Evolutionary conservation across 2,329 filamentous ascomycete species (phyloP), one percentile per base, ranked within the genome.

Genomic region (Bertia moriformis): DNA sequence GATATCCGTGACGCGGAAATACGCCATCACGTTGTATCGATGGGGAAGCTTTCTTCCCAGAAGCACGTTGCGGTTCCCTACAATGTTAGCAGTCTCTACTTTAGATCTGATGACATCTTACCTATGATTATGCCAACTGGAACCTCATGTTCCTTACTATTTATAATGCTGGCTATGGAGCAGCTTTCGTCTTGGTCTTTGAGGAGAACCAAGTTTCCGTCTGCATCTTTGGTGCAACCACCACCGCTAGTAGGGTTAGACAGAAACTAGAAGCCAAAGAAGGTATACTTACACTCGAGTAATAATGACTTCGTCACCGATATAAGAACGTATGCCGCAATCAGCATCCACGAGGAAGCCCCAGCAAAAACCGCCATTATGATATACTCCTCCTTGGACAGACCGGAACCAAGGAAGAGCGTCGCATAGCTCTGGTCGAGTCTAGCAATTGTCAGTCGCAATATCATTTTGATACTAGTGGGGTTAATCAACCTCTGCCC

Each of bases 1-100:
- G 3, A 74, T 58, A 32, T 69, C 51, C 0, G 67, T 68, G 1
- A 69, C 57, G 40, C 68, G 69, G 50, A 72, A 76, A 49, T 61
- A 68, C 15, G 57, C 67, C 42, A 75, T 56, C 1, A 74, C 65
- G 41, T 62, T 68, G 46, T 69, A 76, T 2, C 60, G 54, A 42
- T 71, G 60, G 0, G 67, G 67, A 37, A 69, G 55, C 32, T 57
- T 54, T 14, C 54, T 61, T 2, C 56, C 53, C 7, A 65, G 56
- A 4, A 59, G 51, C 1, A 49, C 50, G 42, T 70, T 68, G 19
- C 59, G 52, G 20, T 59, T 48, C 1, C 71, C 70, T 51, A 47
- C 45, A 37, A 58, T 57, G 36, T 63, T 48, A 24, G 42, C 33
- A 45, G 33, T 18, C 4, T 38, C 14, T 15, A 39, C 17, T 35